A percentile compares a stretch with the other conserved stretches of the same genome.
Conservation (phyloP, 1,284 basidiomycete species). For the Trichosporon sp. region DNA sequence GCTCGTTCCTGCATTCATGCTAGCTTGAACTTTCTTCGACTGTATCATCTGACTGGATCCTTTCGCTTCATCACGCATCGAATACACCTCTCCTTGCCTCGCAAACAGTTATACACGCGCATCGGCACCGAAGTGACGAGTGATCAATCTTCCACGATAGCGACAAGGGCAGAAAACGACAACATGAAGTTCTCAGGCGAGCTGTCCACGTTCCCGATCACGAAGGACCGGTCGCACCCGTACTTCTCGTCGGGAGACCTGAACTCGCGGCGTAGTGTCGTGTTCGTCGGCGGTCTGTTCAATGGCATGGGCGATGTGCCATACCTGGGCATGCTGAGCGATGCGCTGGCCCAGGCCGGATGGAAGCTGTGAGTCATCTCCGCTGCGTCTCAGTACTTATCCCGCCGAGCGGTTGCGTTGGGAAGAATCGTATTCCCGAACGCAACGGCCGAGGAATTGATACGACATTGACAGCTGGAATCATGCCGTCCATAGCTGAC, state of each 20-base stretch:
- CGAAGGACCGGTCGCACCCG: constrained; percentile 35
- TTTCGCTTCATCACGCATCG: neutral
- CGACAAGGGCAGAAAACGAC: too few species aligned
- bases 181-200: constrained; percentile 16
- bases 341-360: constrained; percentile 38
- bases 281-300: constrained; percentile 55
- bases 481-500: neutral
- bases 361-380: constrained; percentile 52
- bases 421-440: too few species aligned
- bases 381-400: too few species aligned
- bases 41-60: too few species aligned
- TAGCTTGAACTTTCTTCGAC: too few species aligned
- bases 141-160: too few species aligned
- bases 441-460: too few species aligned
- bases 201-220: constrained; percentile 15
- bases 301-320: constrained; percentile 50
- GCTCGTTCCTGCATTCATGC: constrained; percentile 7
- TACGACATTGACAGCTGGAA: too few species aligned
- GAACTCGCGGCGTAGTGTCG: constrained; percentile 37
- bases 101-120: too few species aligned
- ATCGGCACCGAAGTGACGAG: too few species aligned
- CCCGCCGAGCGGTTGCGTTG: too few species aligned
- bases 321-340: constrained; percentile 41
- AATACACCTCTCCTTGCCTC: neutral
- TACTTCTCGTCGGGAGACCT: constrained; percentile 49